Evolutionary conservation across 192 early-diverging fungal species (phyloP), one percentile per base, ranked within the genome.

Genomic region (Nowakowskiella sp.): DNA sequence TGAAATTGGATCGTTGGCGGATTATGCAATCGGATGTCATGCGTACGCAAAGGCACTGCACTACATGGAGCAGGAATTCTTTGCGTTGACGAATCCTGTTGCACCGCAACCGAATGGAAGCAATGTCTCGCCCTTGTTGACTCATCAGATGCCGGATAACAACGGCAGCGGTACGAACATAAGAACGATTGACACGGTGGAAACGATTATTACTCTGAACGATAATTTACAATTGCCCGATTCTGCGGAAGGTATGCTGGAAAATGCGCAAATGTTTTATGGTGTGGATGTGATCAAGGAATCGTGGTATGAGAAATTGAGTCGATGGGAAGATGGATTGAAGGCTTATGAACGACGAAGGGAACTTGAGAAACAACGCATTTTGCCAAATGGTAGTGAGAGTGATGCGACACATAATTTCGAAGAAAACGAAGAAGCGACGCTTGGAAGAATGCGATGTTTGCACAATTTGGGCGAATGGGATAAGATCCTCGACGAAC

Each of bases 11-110:
- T 87, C 85, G 2, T 70, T 99, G 21, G 92, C 89, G 8, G 71
- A 77, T 23, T 97, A 90, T 55, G 95, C 95, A 2, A 76, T 84
- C 48, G 88, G 87, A 49, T 96, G 91, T 53, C 90, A 97, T 60
- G 92, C 95, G 0, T 88, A 87, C 62, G 92, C 95, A 28, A 97
- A 97, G 69, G 95, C 94, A n/a, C 72, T 99, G 43, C 95, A 97
- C 60, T 99, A 97, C 72, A 92, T 91, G 55, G 95, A 99, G 66
- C 74, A 90, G 3, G 91, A 95, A 72, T 98, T 94, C 66, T 71
- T 86, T 19, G 70, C 82, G 4, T 86, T 91, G 28, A 82, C 88
- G 25, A n/a, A n/a, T n/a, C n/a, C n/a, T n/a, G n/a, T n/a, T n/a
- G n/a, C n/a, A n/a, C n/a, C n/a, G n/a, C n/a, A n/a, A n/a, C n/a